These are phyloP conservation scores for Xylaria sp. DNA, from an alignment of 2,329 filamentous ascomycete genomes.

Conservation along the genomic window DNA sequence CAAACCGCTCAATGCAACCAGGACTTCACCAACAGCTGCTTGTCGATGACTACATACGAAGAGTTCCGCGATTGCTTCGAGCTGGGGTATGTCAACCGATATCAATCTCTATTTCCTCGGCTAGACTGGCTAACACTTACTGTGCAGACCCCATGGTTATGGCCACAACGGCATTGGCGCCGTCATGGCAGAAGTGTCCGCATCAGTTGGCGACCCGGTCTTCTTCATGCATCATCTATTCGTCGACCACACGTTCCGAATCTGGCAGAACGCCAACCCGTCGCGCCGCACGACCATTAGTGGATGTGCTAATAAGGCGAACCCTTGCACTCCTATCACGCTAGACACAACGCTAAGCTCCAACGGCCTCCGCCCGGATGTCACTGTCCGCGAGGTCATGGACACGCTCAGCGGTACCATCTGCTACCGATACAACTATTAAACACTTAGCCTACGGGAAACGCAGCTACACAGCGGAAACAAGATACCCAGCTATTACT, in stretches of 20 bases:
- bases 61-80: constrained; percentile 49
- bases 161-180: constrained; percentile 52
- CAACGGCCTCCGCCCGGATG: constrained; percentile 43
- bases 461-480: neutral
- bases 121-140: constrained; percentile 30
- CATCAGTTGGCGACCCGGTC: constrained; percentile 49
- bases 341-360: constrained; percentile 43
- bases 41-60: constrained; percentile 45
- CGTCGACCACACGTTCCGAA: constrained; percentile 49
- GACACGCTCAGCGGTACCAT: constrained; percentile 45
- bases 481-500: neutral
- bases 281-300: constrained; percentile 45
- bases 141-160: constrained; percentile 50
- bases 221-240: constrained; percentile 52
- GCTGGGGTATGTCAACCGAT: constrained; percentile 45
- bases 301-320: constrained; percentile 43
- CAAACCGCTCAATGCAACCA: constrained; percentile 46
- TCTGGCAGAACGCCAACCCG: constrained; percentile 48
- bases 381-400: constrained; percentile 43
- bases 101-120: neutral
- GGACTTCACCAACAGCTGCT: constrained; percentile 49
- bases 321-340: constrained; percentile 45
- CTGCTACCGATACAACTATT: constrained; percentile 50
- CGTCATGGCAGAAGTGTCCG: constrained; percentile 50
- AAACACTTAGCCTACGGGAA: constrained; percentile 7